phyloP scores from a whole-genome alignment of 2,329 filamentous ascomycete species.

The Orbilia oligospora region DNA sequence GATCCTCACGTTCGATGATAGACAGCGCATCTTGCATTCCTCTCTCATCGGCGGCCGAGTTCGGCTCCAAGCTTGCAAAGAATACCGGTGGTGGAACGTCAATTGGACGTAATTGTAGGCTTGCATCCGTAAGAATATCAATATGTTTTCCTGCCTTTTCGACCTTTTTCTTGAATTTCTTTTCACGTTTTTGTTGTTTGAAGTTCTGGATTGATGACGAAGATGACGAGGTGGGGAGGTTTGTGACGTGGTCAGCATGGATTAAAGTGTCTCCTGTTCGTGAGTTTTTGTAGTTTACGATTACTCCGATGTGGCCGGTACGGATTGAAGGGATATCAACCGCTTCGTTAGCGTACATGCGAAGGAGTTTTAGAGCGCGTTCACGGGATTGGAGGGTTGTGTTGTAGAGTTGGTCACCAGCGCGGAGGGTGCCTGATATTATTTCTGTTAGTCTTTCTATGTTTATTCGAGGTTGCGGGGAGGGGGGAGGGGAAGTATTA shows the following conservation, averaged over 20 bases:
- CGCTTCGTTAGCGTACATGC: constrained; percentile 98
- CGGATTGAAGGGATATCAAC: constrained; percentile 85
- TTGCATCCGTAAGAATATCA: constrained; percentile 64
- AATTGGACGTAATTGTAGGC: constrained; percentile 86
- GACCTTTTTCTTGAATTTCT: constrained; percentile 60
- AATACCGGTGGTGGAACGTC: constrained; percentile 93
- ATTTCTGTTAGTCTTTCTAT: constrained; percentile 87
- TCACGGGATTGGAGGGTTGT: constrained; percentile 95
- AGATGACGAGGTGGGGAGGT: constrained; percentile 21
- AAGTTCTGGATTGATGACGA: constrained; percentile 49
- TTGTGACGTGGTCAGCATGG: constrained; percentile 66
- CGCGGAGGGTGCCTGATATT: constrained; percentile 81
- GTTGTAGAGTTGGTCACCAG: constrained; percentile 93
- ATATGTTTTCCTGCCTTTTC: constrained; percentile 71
- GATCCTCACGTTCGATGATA: constrained; percentile 89
- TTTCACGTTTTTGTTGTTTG: constrained; percentile 46
- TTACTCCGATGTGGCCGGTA: constrained; percentile 92
- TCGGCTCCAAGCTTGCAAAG: constrained; percentile 91
- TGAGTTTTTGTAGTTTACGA: constrained; percentile 90
- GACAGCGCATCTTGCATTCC: constrained; percentile 81
- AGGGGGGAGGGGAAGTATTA: constrained; percentile 76
- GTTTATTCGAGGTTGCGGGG: constrained; percentile 83
- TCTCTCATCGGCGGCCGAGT: constrained; percentile 83
- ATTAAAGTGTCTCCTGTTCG: constrained; percentile 94
- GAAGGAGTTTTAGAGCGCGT: constrained; percentile 95